Evolutionary conservation across 2,329 filamentous ascomycete genomes (phyloP), one percentile per base, ranked within the genome.

Genomic region (Penicillium sp.): DNA sequence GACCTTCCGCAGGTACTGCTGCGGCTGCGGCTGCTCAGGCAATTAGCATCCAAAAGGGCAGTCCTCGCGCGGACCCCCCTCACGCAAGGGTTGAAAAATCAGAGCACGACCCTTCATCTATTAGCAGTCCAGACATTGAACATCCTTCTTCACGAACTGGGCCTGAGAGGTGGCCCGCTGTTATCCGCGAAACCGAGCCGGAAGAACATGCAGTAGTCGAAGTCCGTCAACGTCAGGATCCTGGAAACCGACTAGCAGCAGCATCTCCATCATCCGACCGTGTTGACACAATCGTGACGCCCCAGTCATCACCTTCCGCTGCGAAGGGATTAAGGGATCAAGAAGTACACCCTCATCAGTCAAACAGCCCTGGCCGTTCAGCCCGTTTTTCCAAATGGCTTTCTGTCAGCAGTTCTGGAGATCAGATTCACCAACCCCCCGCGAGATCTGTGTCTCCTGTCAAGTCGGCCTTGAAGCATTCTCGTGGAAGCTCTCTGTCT

Each of bases 391-490:
- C 83, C 0, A 71, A 78, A 22, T 78, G 79, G 45, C 76, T 84
- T 3, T 72, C 73, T 8, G 74, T 84, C 7, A 77, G 82, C 24
- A 73, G 79, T 16, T 67, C 76, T 3, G 74, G 73, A 26, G 80
- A 79, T 6, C 71, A 78, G 45, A 78, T 80, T 54, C 85, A 87
- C 63, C 78, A 85, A 51, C 85, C 85, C 19, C 83, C 83, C 14
- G 77, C 81, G 26, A 78, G 85, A 53, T 86, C 85, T 3, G 70
- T 85, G 4, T 88, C 85, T 7, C 85, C 85, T 5, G 83, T 76
- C 13, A 88, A 88, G 66, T 85, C 85, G 26, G 85, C 84, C 0
- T 67, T 88, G 63, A 88, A 88, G 67, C 75, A 81, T 52, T 78
- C 82, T 3, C 79, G 81, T 3, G 79, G 79, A 3, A 77, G 75